Conservation (phyloP, 2,329 filamentous ascomycete species). For the Apiospora koreana region DNA sequence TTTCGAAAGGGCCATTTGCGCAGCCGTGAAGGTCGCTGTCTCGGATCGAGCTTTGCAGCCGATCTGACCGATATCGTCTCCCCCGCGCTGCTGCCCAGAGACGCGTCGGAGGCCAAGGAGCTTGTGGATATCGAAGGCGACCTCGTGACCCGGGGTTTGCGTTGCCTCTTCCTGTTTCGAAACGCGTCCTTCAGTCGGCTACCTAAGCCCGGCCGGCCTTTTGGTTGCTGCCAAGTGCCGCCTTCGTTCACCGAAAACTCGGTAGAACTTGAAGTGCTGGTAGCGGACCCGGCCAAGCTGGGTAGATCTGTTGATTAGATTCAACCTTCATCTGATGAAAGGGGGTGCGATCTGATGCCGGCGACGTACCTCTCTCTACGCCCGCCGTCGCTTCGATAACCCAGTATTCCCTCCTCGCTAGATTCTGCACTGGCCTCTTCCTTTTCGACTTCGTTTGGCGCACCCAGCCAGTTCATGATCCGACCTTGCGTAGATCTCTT, state of each 20-base stretch:
- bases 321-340: too few relatives aligned
- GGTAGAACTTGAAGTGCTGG: background rate
- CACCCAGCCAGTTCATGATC: background rate
- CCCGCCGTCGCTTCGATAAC: background rate
- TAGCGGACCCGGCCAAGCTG: background rate
- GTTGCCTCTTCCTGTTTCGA: background rate
- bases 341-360: background rate
- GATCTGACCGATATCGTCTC: background rate
- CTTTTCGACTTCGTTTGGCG: background rate
- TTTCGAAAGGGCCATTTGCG: background rate
- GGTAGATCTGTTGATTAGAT: background rate
- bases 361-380: background rate
- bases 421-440: background rate
- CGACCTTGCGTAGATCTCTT: background rate
- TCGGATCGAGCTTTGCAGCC: background rate
- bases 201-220: background rate
- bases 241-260: background rate
- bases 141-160: background rate
- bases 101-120: background rate
- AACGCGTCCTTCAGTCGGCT: background rate
- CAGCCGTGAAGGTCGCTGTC: background rate
- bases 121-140: background rate
- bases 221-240: background rate
- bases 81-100: background rate
- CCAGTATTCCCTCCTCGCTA: background rate